Base-by-base conservation (phyloP, 2,329 filamentous ascomycete genomes). In the Hymenoscyphus repandus region DNA sequence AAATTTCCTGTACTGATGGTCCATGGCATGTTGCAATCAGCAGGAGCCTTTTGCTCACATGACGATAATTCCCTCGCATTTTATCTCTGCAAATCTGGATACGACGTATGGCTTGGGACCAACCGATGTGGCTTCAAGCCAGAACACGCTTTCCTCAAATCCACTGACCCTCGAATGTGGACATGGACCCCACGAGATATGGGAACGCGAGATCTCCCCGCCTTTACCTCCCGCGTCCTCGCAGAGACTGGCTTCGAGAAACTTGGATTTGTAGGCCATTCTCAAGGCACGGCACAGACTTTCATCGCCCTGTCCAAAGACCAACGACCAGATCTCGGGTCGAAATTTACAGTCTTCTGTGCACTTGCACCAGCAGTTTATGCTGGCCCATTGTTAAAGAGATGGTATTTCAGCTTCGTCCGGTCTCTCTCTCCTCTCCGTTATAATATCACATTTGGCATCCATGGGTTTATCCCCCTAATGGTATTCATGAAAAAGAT, bases 131-230 rank as follows among this genome's bases (percentile, higher is more conserved):
- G 91, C 1, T 90, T 93, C 68, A 73, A 79, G 0, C 91, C 92
- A 0, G 79, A 83, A 57, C 92, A 97, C 64, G 79, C 76, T 2
- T 70, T 84, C 18, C 77, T 96, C 36, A 70, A 80, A 2, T 83
- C 86, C 58, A 72, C 73, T 2, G 92, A 97, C 64, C 91, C 92
- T 1, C 80, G 90, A 30, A 95, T 96, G 88, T 96, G 92, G 92
- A 83, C 85, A 37, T 97, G 92, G 92, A 95, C 95, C 58, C 95
- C 96, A 49, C 82, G 88, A 0, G 89, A 96, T 64, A 95, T 96
- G 87, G 92, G 90, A 3, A 85, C 91, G 1, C 82, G 95, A 64
- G 92, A 97, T 65, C 76, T 97, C 2, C 79, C 91, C 0, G 90
- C 91, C 0, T 76, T 96, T 32, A 79, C 87, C 1, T 88, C 86